Evolutionary conservation across 345 rosid species (phyloP), one percentile per base, ranked within the genome.

Genomic region (Moricandia arvensis): DNA sequence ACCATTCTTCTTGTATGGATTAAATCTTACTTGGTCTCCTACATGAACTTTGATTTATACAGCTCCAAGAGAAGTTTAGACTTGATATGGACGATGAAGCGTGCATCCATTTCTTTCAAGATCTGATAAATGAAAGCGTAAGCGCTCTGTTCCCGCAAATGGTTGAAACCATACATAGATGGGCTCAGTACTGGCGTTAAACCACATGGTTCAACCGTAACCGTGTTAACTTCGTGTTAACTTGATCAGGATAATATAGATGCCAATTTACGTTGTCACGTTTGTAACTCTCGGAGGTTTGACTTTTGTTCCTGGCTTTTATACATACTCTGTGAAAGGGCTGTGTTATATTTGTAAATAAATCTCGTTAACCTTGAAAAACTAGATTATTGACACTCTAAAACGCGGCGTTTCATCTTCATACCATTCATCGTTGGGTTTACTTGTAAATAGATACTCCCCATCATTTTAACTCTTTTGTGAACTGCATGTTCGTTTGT

Each of bases 121-220:
- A 93, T 85, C 88, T 95, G 60, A 95, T 95, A 9, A 95, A 93
- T 41, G 99, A 95, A 82, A 95, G 99, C 38, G 97, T 95, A 17
- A 95, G 97, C 63, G 99, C 99, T 0, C 63, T 95, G 85, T 95
- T 95, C 75, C 99, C 99, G 24, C 99, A 95, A 79, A 95, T 95
- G 99, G 99, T 95, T 55, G 99, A 95, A 77, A 92, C 99, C 43
- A 95, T 95, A 78, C 99, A 95, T 77, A 88, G 97, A 35, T 94
- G 97, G 99, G 99, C 99, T 77, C 97, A 92, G 69, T 95, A 95
- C 79, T 95, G 99, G 99, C 96, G 97, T 51, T 95, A 81, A 85
- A 69, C 57, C 60, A 58, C 31, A 10, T 37, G 12, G 12, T 37
- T 37, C 2, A 10, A 2, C 43, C 43, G 4, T 10, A 37, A 41